Evolutionary conservation across 345 rosid genomes (phyloP).

Genomic region (Populus nigra): DNA sequence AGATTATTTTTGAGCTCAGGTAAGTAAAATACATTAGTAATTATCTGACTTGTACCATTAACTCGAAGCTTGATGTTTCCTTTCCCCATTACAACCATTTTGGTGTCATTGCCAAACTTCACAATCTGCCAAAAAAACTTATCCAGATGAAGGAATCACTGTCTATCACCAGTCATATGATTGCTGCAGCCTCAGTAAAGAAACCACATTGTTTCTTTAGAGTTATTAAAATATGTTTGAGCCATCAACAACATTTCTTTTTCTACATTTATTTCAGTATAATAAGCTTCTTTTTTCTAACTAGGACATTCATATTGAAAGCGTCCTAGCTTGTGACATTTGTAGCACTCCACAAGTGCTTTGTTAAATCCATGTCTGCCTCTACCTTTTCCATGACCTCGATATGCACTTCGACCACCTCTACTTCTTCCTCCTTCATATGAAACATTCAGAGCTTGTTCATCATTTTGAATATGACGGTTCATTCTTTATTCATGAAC

Average conservation of each 20-base stretch:
- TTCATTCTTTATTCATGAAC: too few relatives aligned
- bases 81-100: background rate
- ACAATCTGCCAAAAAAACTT: background rate
- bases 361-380: background rate
- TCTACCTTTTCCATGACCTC: too few relatives aligned
- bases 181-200: background rate
- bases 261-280: background rate
- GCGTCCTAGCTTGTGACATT: slow-evolving; percentile 1
- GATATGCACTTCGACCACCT: too few relatives aligned
- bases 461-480: too few relatives aligned
- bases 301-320: background rate
- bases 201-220: background rate
- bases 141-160: background rate
- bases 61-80: background rate
- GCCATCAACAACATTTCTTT: background rate
- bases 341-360: background rate
- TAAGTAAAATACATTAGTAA: background rate
- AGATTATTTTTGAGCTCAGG: background rate
- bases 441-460: too few relatives aligned
- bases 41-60: background rate
- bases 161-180: background rate
- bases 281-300: background rate
- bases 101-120: background rate
- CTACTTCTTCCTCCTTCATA: too few relatives aligned
- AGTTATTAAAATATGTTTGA: background rate